Evolutionary conservation across 2,329 filamentous ascomycete genomes (phyloP), one percentile per base, ranked within the genome.

Genomic region (Juglanconis oblonga): DNA sequence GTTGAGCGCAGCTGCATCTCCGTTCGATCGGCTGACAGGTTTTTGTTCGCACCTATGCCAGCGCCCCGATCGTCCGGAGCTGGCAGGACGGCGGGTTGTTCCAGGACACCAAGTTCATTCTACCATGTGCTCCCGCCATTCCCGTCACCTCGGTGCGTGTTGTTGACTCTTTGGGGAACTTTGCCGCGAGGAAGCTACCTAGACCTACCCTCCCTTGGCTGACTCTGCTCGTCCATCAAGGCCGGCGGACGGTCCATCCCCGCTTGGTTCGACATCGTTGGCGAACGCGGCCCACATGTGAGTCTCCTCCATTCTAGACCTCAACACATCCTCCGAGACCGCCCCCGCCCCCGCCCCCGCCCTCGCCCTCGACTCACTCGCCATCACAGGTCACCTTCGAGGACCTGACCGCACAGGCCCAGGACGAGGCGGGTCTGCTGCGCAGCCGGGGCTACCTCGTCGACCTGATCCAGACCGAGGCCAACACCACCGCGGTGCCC

Each of bases 61-160:
- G 53, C 38, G 24, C 50, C 29, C 58, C 53, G 0, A 57, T 52
- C 7, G 53, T 60, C 2, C 24, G 17, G 9, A 40, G 31, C 38
- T 60, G 53, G 58, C 58, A 60, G 11, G 40, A 52, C 10, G 47
- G 40, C 5, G 53, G 58, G 38, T 40, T 60, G 5, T 60, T 60
- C 58, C 48, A 49, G 33, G 58, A 60, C 33, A 60, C 53, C 9
- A 60, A 60, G 29, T 60, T 60, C 53, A 48, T 60, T 40, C 58
- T 57, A 14, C 49, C 58, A 4, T 52, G 40, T 35, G 58, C 58
- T 2, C 53, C 53, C 3, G 2, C 38, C 4, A 47, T 60, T 9
- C 49, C 49, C 32, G 52, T 60, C 3, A 52, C 58, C 11, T 52
- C 53, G 24, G 57, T 55, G 8, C 54, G 52, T 38, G 17, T 24